These are phyloP conservation scores for Physocladia obscura DNA, from an alignment of 192 early-diverging fungal species.

Conservation along the genomic window DNA sequence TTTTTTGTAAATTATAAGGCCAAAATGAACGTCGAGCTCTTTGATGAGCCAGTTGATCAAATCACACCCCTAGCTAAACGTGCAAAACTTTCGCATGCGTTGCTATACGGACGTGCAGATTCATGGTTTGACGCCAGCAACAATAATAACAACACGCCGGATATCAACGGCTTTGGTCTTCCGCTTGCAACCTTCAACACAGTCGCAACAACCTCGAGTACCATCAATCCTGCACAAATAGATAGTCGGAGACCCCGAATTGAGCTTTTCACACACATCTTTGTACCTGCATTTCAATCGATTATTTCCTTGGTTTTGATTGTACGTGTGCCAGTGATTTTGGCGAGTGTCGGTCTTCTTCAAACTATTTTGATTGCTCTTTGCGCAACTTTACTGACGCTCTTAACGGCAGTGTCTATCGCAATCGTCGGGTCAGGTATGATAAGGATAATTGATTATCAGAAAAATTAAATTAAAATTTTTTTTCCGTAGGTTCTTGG, in stretches of 20 bases:
- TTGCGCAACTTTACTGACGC: constrained; percentile 23
- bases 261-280: constrained; percentile 7
- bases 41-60: not conserved
- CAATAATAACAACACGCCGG: not conserved
- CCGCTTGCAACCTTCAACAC: not conserved
- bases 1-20: too few species aligned
- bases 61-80: not conserved
- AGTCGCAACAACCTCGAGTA: not conserved
- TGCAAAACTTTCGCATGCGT: not conserved
- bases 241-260: not conserved
- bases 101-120: not conserved
- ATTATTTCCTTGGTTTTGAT: constrained; percentile 35
- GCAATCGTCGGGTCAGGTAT: constrained; percentile 25
- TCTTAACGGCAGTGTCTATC: constrained; percentile 36
- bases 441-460: too few species aligned
- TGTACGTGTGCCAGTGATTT: constrained; percentile 35
- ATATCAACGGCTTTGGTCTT: too few species aligned
- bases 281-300: constrained; percentile 27
- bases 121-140: not conserved
- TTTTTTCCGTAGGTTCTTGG: too few species aligned
- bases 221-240: not conserved
- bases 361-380: constrained; percentile 28
- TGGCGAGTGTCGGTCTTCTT: constrained; percentile 36
- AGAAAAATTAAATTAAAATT: too few species aligned
- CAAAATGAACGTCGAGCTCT: not conserved